Evolutionary conservation across 176 grass and related monocot species (phyloP).

Genomic region (Pontederia paniculata): DNA sequence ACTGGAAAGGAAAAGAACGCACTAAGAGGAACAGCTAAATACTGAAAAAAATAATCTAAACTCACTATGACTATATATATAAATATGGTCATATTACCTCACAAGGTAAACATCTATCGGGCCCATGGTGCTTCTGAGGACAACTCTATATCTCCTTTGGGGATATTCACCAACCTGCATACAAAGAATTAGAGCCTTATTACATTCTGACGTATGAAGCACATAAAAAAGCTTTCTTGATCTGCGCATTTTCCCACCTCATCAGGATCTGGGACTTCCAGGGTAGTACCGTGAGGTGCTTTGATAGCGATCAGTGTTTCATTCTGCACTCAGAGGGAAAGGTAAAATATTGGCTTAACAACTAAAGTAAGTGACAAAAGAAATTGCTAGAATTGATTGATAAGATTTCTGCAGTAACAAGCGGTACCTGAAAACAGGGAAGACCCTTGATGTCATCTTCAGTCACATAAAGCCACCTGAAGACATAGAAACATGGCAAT

Average conservation of each 20-base stretch:
- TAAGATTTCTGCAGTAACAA: slow-evolving; percentile 24
- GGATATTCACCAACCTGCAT: slow-evolving; percentile 50
- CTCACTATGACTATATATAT: neutral
- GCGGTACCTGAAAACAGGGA: slow-evolving; percentile 76
- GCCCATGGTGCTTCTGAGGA: slow-evolving; percentile 85
- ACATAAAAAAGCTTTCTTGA: neutral
- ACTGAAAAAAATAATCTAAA: neutral
- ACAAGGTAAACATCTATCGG: slow-evolving; percentile 90
- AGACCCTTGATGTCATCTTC: slow-evolving; percentile 94
- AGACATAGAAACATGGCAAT: neutral
- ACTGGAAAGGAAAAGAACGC: slow-evolving; percentile 20
- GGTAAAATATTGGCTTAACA: neutral
- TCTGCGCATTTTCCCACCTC: slow-evolving; percentile 33
- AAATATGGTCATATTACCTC: slow-evolving; percentile 37
- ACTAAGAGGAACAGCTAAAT: neutral
- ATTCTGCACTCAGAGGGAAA: slow-evolving; percentile 42
- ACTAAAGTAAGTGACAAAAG: neutral
- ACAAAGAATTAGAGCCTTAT: neutral
- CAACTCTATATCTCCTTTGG: slow-evolving; percentile 77
- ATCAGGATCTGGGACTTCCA: slow-evolving; percentile 89
- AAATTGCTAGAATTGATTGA: neutral
- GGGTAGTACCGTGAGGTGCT: slow-evolving; percentile 75
- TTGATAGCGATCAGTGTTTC: slow-evolving; percentile 81
- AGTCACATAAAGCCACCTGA: slow-evolving; percentile 85
- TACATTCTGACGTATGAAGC: neutral